phyloP scores from a whole-genome alignment of 768 basidiomycete genomes.

The Lactifluus piperatus region DNA sequence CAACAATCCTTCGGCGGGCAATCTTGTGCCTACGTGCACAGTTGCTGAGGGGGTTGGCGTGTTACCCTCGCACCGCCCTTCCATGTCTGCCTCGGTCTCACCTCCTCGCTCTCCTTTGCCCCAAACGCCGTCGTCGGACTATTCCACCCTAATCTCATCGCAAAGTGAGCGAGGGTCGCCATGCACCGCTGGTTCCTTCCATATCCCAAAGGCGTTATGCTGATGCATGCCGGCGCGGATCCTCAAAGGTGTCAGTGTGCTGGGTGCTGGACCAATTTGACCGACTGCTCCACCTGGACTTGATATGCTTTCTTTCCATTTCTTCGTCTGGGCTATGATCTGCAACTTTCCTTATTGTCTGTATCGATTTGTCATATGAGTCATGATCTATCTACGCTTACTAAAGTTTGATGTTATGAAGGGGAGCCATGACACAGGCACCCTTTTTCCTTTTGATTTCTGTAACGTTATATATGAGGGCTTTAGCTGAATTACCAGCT shows the following conservation, averaged over 20 bases:
- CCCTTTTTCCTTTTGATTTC: no score
- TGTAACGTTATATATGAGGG: no score
- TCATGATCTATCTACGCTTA: neutral
- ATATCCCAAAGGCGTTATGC: conserved; percentile 15
- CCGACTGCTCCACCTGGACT: neutral
- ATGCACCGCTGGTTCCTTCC: conserved; percentile 9
- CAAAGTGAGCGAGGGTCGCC: neutral
- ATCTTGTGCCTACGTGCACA: neutral
- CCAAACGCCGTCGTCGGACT: conserved; percentile 9
- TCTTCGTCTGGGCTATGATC: neutral
- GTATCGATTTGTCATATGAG: neutral
- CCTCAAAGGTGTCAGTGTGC: conserved; percentile 25
- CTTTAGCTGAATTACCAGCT: no score
- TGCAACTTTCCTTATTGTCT: neutral
- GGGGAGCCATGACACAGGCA: neutral
- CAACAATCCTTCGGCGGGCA: conserved; percentile 11
- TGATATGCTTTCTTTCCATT: neutral
- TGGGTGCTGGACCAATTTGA: conserved; percentile 13
- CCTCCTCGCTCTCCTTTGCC: conserved; percentile 11
- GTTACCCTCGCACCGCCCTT: neutral
- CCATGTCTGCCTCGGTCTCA: neutral
- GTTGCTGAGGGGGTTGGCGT: neutral
- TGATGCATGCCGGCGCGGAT: conserved; percentile 26
- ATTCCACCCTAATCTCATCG: conserved; percentile 9
- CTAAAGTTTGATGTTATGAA: no score